Evolutionary conservation across 345 rosid genomes (phyloP), one percentile per base, ranked within the genome.

Genomic region (Populus nigra): DNA sequence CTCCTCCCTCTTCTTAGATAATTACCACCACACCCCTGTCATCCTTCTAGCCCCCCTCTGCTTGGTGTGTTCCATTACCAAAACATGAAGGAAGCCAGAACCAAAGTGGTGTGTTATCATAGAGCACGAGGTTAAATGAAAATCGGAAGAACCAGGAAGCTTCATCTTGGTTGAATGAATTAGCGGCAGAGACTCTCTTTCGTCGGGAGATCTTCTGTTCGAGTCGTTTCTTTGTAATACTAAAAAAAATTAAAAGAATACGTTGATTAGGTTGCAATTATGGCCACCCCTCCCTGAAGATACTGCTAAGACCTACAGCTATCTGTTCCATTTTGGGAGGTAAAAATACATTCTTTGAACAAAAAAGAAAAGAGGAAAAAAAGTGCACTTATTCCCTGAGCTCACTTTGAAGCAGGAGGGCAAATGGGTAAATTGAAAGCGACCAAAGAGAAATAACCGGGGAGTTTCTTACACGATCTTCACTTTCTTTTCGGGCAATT

Each of bases 401-500:
- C 1, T 17, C 15, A 0, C 10, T 38, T 47, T n/a, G 61, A 33
- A n/a, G 16, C 33, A 13, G 2, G 20, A 77, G 86, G 85, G 67
- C 61, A 75, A 65, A 71, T 65, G 10, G 68, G 87, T 81, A 57
- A 81, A 68, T 77, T n/a, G 1, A 0, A 0, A 0, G 18, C 29
- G 25, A 76, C 65, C 74, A 65, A 77, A 73, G 74, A 73, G 73
- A 78, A 83, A 83, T 80, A 78, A 76, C 83, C 22, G 73, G 38
- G 66, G 71, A 65, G 43, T 47, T 72, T 71, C 78, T 49, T 31
- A 20, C 74, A 0, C 41, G 0, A 33, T 65, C 69, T 74, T 79
- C 75, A 31, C 87, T 81, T 81, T 13, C 81, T 76, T 69, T 79
- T 22, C 39, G 75, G 84, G 84, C 82, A 87, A 84, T 76, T 81